phyloP scores from a whole-genome alignment of 2,329 filamentous ascomycete species.

The Trichoderma endophyticum region DNA sequence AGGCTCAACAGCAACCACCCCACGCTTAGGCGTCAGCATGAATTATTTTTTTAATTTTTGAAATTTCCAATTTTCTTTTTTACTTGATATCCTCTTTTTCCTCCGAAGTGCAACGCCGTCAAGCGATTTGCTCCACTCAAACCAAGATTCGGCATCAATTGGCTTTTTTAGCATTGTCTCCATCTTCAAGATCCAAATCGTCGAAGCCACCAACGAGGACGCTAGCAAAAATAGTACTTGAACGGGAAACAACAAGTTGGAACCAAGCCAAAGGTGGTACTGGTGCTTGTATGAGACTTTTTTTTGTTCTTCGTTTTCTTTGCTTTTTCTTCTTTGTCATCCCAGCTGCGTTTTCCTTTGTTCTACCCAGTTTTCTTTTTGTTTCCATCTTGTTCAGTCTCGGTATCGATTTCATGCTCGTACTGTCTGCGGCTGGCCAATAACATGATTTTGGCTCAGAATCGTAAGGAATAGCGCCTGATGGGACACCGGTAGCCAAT shows the following conservation, averaged over 20 bases:
- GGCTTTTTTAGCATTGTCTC: constrained; percentile 1
- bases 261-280: not conserved
- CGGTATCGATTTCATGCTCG: not conserved
- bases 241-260: not conserved
- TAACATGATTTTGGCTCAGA: not conserved
- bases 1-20: not conserved
- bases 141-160: not conserved
- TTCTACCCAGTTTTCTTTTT: not conserved
- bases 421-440: not conserved
- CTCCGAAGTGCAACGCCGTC: not conserved
- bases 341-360: not conserved
- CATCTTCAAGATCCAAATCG: not conserved
- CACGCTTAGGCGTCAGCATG: not conserved
- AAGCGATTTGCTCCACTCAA: not conserved
- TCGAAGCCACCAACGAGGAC: constrained; percentile 7
- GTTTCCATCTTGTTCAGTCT: not conserved
- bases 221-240: not conserved
- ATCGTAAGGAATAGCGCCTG: constrained; percentile 1
- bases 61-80: not conserved
- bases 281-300: not conserved
- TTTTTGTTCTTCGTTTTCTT: not conserved
- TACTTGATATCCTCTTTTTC: not conserved
- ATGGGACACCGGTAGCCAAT: not conserved
- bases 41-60: not conserved
- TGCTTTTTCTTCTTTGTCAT: not conserved